Percentiles rank a stretch among this genome's conserved stretches.
These are phyloP conservation scores for Trichophyton benhamiae DNA, from an alignment of 2,329 filamentous ascomycete genomes.

Conservation along the genomic window DNA sequence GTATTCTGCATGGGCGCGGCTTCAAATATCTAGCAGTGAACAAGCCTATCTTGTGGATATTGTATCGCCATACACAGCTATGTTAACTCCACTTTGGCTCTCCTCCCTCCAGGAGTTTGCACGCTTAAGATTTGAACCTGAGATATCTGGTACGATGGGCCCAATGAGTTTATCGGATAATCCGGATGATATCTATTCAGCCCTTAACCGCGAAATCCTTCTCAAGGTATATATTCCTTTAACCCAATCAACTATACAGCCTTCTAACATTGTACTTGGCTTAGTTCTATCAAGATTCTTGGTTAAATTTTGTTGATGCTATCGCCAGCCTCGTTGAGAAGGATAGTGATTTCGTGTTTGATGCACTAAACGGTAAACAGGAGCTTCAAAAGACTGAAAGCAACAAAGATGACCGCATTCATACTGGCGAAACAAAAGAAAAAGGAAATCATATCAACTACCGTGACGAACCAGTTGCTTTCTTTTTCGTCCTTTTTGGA, in stretches of 20 bases:
- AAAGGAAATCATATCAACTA: constrained; percentile 84
- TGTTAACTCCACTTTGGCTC: constrained; percentile 83
- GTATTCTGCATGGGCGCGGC: constrained; percentile 91
- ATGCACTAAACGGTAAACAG: constrained; percentile 76
- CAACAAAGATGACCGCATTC: constrained; percentile 16
- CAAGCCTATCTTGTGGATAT: constrained; percentile 83
- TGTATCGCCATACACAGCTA: constrained; percentile 78
- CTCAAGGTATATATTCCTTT: constrained; percentile 43
- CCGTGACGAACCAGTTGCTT: constrained; percentile 90
- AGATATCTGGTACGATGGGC: constrained; percentile 82
- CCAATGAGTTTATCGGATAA: constrained; percentile 71
- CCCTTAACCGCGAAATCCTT: constrained; percentile 83
- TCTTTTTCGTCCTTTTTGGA: constrained; percentile 97
- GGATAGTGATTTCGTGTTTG: constrained; percentile 94
- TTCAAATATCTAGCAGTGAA: constrained; percentile 88
- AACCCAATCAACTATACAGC: neutral
- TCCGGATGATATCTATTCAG: constrained; percentile 86
- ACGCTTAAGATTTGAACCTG: constrained; percentile 83
- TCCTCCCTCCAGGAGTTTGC: constrained; percentile 90
- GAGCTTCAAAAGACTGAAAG: constrained; percentile 13
- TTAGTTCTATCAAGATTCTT: constrained; percentile 88
- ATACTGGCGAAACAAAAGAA: constrained; percentile 29
- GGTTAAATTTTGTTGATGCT: constrained; percentile 91
- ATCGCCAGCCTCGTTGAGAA: constrained; percentile 96
- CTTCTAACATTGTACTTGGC: neutral